phyloP scores from a whole-genome alignment of 2,329 filamentous ascomycete species.

The Phialemoniopsis sp. region DNA sequence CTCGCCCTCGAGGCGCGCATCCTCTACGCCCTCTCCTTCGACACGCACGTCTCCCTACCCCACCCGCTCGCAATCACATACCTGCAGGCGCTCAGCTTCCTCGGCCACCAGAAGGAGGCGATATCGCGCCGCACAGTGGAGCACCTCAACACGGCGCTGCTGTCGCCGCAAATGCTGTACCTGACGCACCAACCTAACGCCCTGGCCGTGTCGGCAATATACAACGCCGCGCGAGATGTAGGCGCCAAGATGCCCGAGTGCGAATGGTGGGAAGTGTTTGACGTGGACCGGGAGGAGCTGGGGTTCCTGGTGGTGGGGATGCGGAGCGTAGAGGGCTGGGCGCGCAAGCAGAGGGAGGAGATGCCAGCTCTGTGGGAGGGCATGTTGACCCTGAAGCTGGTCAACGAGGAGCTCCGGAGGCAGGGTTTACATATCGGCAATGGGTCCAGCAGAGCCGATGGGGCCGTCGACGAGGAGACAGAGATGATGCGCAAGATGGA shows the following conservation, averaged over 20 bases:
- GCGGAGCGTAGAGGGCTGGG: constrained; percentile 72
- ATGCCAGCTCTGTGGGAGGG: constrained; percentile 42
- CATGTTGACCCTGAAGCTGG: constrained; percentile 52
- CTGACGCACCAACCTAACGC: constrained; percentile 86
- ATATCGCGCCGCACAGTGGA: constrained; percentile 65
- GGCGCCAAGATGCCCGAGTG: constrained; percentile 75
- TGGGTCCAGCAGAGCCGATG: constrained; percentile 13
- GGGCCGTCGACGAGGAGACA: constrained; percentile 32
- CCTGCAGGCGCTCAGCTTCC: constrained; percentile 78
- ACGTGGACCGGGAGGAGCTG: constrained; percentile 89
- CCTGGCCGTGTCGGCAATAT: constrained; percentile 84
- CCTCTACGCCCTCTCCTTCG: constrained; percentile 71
- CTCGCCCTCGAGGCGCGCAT: constrained; percentile 75
- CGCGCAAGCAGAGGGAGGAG: constrained; percentile 52
- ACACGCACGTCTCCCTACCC: constrained; percentile 80
- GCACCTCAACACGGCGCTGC: constrained; percentile 79
- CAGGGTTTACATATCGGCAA: constrained; percentile 34
- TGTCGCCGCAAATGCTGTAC: constrained; percentile 86
- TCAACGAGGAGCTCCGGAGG: constrained; percentile 57
- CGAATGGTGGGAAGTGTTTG: constrained; percentile 98
- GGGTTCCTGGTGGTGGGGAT: constrained; percentile 88
- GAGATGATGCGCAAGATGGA: constrained; percentile 37
- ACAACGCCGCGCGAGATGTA: constrained; percentile 77
- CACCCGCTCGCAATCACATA: constrained; percentile 88
- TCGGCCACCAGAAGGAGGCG: constrained; percentile 35